A percentile compares a stretch with the other conserved stretches of the same genome.
phyloP scores from a whole-genome alignment of 2,329 filamentous ascomycete genomes.

The Fusarium protoensiforme region DNA sequence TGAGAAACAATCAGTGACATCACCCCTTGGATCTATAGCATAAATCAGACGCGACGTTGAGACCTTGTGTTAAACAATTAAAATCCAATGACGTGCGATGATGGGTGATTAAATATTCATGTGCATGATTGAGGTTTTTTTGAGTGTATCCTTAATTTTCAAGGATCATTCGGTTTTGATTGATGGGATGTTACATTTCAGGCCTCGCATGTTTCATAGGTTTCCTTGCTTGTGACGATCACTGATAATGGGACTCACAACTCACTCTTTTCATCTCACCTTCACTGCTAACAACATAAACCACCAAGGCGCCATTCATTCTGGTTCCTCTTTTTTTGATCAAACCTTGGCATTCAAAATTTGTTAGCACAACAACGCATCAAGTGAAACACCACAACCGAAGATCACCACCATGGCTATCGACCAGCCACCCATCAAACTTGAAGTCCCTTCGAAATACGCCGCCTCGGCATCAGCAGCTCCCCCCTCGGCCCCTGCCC shows the following conservation, averaged over 20 bases:
- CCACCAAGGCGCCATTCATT: neutral
- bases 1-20: neutral
- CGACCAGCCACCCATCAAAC: slow-evolving; percentile 33
- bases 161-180: neutral
- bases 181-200: slow-evolving; percentile 20
- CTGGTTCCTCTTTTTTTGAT: neutral
- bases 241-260: slow-evolving; percentile 2
- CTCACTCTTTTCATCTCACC: neutral
- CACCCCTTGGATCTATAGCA: neutral
- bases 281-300: neutral
- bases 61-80: neutral
- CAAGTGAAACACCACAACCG: neutral
- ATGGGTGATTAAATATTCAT: neutral
- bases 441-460: slow-evolving; percentile 62
- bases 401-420: slow-evolving; percentile 29
- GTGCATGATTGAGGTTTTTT: neutral
- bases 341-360: neutral
- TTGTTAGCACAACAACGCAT: neutral
- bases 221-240: slow-evolving; percentile 6
- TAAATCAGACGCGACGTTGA: neutral
- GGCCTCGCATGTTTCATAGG: slow-evolving; percentile 25
- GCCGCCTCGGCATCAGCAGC: slow-evolving; percentile 37
- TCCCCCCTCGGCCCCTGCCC: slow-evolving; percentile 56
- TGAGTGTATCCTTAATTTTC: neutral
- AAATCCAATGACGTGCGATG: neutral